Base-by-base conservation (phyloP, 225 moss, liverwort and hornwort genomes). In the Anthoceros angustus region DNA sequence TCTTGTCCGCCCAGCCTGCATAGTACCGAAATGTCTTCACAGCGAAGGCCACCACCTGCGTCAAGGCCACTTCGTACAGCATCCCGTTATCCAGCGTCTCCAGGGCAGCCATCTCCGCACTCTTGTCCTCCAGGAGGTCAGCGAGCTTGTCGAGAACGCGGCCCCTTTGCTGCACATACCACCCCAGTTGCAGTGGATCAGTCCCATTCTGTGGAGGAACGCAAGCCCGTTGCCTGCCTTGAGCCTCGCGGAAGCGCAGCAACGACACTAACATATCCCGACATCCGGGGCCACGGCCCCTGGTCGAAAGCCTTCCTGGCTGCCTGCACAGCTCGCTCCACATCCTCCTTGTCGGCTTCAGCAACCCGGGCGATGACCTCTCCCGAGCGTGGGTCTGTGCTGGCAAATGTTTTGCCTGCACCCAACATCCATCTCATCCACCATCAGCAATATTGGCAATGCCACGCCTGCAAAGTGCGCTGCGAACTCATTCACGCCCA, bases 1-100 rank as follows among this genome's bases (percentile, higher is more conserved):
- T 32, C 68, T 84, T 84, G 42, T 84, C 83, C 46, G 80, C 80
- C 83, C 83, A 84, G 15, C 83, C 83, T 80, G 83, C 80, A 25
- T 70, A 84, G 55, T 84, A 84, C 18, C 83, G 83, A 32, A 84
- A 83, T 60, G 80, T 70, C 67, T 80, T 80, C 50, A 80, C 73
- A 39, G 83, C 80, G 45, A 80, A 76, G 61, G 74, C 78, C 2
- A 78, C 80, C 72, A 80, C 80, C 7, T 63, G 78, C 43, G 78
- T 55, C 68, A 78, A 76, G 40, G 77, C 80, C 24, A 78, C 70
- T 70, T 81, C 80, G 2, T 81, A 84, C 50, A 78, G 78, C 72
- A 80, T 84, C 72, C 83, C 83, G 80, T 78, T 84, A 71, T 26
- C 80, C 61, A 84, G 65, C 0, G 83, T 78, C 67, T 84, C 83